These are phyloP conservation scores for Boletus rex-veris DNA, from an alignment of 768 basidiomycete species.

Conservation along the genomic window DNA sequence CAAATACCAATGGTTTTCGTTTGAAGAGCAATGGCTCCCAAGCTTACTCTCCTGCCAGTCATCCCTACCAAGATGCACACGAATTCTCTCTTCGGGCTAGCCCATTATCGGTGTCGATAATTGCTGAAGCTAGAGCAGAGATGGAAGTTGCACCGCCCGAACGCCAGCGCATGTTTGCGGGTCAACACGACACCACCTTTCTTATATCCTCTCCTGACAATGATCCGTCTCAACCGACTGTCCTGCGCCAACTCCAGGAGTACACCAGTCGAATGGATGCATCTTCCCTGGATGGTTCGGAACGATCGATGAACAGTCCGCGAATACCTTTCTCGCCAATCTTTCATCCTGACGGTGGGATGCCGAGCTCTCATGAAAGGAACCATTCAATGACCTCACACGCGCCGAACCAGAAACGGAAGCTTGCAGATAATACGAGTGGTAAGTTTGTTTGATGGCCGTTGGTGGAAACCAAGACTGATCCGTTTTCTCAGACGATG, in stretches of 20 bases:
- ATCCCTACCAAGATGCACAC: constrained; percentile 8
- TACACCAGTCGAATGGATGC: constrained; percentile 9
- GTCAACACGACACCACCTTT: constrained; percentile 11
- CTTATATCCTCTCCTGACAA: constrained; percentile 3
- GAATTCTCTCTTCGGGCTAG: constrained; percentile 23
- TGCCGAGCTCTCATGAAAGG: background rate
- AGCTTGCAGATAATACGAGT: background rate
- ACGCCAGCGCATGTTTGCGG: background rate
- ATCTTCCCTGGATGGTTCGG: background rate
- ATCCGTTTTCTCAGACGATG: constrained; percentile 14
- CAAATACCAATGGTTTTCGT: constrained; percentile 16
- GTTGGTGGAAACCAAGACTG: background rate
- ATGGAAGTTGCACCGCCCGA: background rate
- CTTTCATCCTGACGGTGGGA: background rate
- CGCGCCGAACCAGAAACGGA: constrained; percentile 9
- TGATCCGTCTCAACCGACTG: constrained; percentile 1
- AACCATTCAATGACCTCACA: background rate
- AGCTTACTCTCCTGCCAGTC: background rate
- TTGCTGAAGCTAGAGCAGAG: background rate
- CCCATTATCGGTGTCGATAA: background rate
- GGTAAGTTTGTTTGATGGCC: constrained; percentile 7
- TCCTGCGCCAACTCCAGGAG: constrained; percentile 16
- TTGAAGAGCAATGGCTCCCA: constrained; percentile 11
- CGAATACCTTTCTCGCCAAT: background rate
- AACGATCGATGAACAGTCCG: background rate